Evolutionary conservation across 2,329 filamentous ascomycete species (phyloP), one percentile per base, ranked within the genome.

Genomic region (Neofusicoccum laricinum): DNA sequence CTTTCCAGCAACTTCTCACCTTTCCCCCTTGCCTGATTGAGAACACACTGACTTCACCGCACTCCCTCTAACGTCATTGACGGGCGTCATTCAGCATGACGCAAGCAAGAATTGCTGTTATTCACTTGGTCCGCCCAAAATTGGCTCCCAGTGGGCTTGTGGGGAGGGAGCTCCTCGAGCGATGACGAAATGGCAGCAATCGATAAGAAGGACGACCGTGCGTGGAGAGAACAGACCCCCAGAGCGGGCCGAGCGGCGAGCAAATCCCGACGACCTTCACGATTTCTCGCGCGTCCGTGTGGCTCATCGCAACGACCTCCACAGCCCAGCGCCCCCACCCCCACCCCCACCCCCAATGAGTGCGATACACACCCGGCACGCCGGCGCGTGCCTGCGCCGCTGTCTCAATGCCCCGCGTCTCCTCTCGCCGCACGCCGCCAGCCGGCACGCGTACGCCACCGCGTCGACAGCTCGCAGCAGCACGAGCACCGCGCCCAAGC

Each of bases 401-500:
- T 50, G 45, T 30, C 19, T 61, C 34, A 50, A 45, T 45, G 32
- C 58, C 19, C 41, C 55, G n/a, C 55, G 55, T 11, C 15, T 59
- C 40, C 30, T 36, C 30, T 11, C 25, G 25, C 41, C 41, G 25
- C 30, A 34, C 8, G 21, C 12, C 14, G 6, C 36, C 21, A 59
- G 55, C 53, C 40, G 53, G 11, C 21, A 59, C n/a, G 38, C 55
- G 41, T 59, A 59, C 55, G 55, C 55, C 55, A 59, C 55, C 30
- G 34, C 19, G 14, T 15, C 51, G 5, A 30, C 25, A 30, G 25
- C 25, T 12, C 10, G 34, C 50, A 25, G 7, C 38, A 38, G 17
- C 32, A 57, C 25, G 3, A 19, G 36, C 36, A 41, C 50, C 14
- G 36, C 51, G 19, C 51, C 53, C 34, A n/a, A 12, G 19, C 53